phyloP scores from a whole-genome alignment of 495 filamentous ascomycete species.

The Penicillium cosmopolitanum region DNA sequence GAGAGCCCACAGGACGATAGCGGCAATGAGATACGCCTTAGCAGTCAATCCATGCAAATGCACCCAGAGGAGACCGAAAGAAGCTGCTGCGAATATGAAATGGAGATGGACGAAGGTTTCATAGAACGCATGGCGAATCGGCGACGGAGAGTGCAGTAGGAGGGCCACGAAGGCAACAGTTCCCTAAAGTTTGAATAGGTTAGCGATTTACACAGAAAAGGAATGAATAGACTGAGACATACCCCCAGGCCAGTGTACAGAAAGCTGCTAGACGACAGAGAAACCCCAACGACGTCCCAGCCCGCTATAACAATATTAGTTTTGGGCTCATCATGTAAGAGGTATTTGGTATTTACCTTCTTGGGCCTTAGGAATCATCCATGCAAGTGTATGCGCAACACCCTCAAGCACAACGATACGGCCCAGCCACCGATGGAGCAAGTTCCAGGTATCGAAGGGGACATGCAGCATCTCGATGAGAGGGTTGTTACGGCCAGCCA shows the following conservation, averaged over 20 bases:
- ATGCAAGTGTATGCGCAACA: conserved; percentile 64
- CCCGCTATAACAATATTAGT: conserved; percentile 45
- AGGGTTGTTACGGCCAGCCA: conserved; percentile 72
- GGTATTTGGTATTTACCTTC: conserved; percentile 39
- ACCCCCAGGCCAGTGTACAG: conserved; percentile 60
- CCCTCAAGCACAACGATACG: conserved; percentile 70
- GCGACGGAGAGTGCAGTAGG: conserved; percentile 68
- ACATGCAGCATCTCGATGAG: conserved; percentile 66
- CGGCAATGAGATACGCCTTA: conserved; percentile 65
- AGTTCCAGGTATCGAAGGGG: conserved; percentile 77
- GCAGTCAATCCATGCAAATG: conserved; percentile 71
- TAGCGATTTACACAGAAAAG: neutral
- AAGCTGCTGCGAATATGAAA: conserved; percentile 66
- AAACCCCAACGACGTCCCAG: conserved; percentile 59
- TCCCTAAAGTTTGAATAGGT: conserved; percentile 36
- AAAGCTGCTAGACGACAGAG: conserved; percentile 57
- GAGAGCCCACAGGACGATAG: conserved; percentile 74
- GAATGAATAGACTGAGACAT: conserved; percentile 24
- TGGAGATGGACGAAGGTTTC: conserved; percentile 90
- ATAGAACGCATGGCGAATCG: conserved; percentile 91
- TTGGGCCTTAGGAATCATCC: conserved; percentile 69
- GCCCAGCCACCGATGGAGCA: conserved; percentile 79
- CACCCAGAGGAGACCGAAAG: conserved; percentile 68
- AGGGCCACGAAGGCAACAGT: conserved; percentile 56
- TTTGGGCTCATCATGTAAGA: neutral